Conservation (phyloP, 2,329 filamentous ascomycete genomes). For the Fusarium sp. region DNA sequence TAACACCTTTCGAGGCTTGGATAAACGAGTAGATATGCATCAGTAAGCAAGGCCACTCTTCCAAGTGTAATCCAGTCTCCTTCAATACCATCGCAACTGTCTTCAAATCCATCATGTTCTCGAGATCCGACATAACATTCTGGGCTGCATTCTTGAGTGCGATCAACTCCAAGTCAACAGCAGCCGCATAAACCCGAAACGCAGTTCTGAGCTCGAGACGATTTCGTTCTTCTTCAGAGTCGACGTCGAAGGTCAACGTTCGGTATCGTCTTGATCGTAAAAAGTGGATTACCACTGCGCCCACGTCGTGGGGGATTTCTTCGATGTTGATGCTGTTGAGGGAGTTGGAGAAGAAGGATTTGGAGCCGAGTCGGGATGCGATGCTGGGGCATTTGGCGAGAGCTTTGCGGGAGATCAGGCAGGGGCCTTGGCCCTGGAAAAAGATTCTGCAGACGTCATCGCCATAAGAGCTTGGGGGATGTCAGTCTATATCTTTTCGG, state of each 20-base stretch:
- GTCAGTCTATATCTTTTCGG: not conserved
- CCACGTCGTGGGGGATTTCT: not conserved
- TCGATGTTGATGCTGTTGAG: not conserved
- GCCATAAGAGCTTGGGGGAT: accelerated
- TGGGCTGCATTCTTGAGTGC: not conserved
- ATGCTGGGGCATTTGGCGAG: slow-evolving; percentile 4
- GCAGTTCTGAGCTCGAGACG: slow-evolving; percentile 8
- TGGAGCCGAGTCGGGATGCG: not conserved
- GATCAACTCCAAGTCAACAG: not conserved
- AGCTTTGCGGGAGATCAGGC: not conserved
- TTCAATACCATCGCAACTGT: not conserved
- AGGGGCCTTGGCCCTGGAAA: not conserved
- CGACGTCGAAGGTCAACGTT: not conserved
- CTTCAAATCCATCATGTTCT: not conserved
- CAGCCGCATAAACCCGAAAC: not conserved
- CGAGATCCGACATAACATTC: not conserved
- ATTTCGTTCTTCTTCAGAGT: not conserved
- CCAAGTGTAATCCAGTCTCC: accelerated
- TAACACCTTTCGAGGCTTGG: not conserved
- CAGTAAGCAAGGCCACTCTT: not conserved
- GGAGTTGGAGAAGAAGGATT: not conserved
- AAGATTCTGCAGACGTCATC: not conserved
- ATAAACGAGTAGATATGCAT: not conserved
- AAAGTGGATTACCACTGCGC: slow-evolving; percentile 8
- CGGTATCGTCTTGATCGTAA: not conserved